phyloP scores from a whole-genome alignment of 257 asterid genomes.

The Echium plantagineum region DNA sequence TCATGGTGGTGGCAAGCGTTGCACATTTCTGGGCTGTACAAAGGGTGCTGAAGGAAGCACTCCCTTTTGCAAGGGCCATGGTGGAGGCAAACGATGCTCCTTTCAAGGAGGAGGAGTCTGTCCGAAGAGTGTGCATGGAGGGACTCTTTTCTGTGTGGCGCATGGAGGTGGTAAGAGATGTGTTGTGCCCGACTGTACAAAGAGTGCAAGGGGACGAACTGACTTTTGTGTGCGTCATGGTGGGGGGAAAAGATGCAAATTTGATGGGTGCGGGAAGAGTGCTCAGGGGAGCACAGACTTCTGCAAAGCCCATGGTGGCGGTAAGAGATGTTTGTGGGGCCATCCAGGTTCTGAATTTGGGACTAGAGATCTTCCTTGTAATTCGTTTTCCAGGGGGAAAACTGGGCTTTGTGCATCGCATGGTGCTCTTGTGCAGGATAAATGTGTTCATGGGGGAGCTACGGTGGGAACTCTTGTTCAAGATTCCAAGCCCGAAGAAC shows the following conservation, averaged over 20 bases:
- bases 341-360: slow-evolving; percentile 60
- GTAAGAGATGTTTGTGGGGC: slow-evolving; percentile 88
- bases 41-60: slow-evolving; percentile 98
- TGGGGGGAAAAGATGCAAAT: slow-evolving; percentile 86
- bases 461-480: slow-evolving; percentile 35
- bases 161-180: slow-evolving; percentile 96
- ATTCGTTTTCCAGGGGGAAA: slow-evolving; percentile 61
- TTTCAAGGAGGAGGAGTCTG: slow-evolving; percentile 72
- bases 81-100: slow-evolving; percentile 87
- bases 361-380: slow-evolving; percentile 49
- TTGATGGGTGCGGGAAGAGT: slow-evolving; percentile 76
- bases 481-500: slow-evolving; percentile 23
- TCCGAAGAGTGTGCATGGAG: slow-evolving; percentile 94
- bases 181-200: slow-evolving; percentile 64
- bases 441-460: slow-evolving; percentile 81
- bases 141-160: slow-evolving; percentile 79
- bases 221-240: slow-evolving; percentile 89
- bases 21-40: slow-evolving; percentile 51
- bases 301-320: slow-evolving; percentile 97
- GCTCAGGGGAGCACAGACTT: slow-evolving; percentile 95
- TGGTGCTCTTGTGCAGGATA: slow-evolving; percentile 67
- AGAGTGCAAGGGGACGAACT: slow-evolving; percentile 92
- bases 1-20: slow-evolving; percentile 89
- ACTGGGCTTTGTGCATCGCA: slow-evolving; percentile 71
- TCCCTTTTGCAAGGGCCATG: slow-evolving; percentile 84